These are phyloP conservation scores for Aureobasidium zeae DNA, from an alignment of 2,329 filamentous ascomycete genomes.

Conservation along the genomic window DNA sequence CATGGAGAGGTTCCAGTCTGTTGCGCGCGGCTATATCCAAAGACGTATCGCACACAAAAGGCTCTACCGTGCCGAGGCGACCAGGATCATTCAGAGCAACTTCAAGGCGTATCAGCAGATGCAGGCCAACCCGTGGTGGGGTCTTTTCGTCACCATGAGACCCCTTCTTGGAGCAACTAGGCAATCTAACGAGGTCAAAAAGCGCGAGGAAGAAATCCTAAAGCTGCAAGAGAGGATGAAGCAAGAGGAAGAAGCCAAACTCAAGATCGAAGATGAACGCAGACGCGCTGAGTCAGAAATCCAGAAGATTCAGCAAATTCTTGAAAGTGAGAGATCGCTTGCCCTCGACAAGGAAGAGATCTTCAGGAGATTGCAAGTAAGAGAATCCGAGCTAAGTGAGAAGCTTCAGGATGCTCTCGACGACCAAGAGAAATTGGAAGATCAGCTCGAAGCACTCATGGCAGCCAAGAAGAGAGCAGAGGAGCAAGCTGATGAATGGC, in stretches of 20 bases:
- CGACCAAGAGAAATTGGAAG: constrained; percentile 88
- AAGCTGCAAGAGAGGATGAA: constrained; percentile 77
- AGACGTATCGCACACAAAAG: constrained; percentile 84
- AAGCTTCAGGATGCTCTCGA: constrained; percentile 86
- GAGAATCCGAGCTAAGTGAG: constrained; percentile 86
- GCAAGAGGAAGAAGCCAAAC: constrained; percentile 62
- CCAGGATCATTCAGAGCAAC: constrained; percentile 87
- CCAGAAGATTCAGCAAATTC: constrained; percentile 78
- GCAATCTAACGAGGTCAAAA: constrained; percentile 88
- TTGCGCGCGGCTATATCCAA: constrained; percentile 83
- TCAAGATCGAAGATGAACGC: constrained; percentile 81
- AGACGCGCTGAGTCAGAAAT: constrained; percentile 80
- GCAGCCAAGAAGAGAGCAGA: constrained; percentile 83
- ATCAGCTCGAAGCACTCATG: constrained; percentile 82
- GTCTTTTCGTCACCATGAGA: constrained; percentile 87
- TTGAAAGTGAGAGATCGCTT: constrained; percentile 92
- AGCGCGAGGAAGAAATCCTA: constrained; percentile 85
- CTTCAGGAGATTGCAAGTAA: constrained; percentile 85
- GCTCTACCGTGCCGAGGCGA: constrained; percentile 88
- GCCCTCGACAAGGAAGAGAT: constrained; percentile 98
- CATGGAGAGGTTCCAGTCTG: constrained; percentile 84
- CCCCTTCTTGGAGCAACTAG: constrained; percentile 85
- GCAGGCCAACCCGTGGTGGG: constrained; percentile 94
- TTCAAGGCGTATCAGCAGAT: constrained; percentile 87
- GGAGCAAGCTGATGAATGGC: constrained; percentile 68